These are phyloP conservation scores for Penicillium digitatum DNA, from an alignment of 2,329 filamentous ascomycete species.

Conservation along the genomic window DNA sequence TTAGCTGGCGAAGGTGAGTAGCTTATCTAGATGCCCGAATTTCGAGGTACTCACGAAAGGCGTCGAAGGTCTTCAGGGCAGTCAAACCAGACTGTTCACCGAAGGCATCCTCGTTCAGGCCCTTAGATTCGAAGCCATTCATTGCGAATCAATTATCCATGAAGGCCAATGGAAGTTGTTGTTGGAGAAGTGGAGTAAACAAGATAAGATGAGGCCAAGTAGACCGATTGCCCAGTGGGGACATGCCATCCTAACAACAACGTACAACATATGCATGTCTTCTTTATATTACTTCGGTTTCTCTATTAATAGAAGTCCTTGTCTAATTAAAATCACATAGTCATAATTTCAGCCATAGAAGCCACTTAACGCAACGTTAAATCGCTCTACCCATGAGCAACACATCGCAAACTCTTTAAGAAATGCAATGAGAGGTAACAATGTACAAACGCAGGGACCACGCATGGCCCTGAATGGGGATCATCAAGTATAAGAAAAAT, in stretches of 20 bases:
- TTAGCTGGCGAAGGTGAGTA: constrained; percentile 61
- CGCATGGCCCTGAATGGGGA: constrained; percentile 7
- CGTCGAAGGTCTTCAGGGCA: constrained; percentile 80
- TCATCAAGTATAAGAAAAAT: constrained; percentile 20
- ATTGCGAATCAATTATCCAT: constrained; percentile 48
- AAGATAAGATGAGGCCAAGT: constrained; percentile 31
- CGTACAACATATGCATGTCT: neutral
- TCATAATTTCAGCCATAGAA: constrained; percentile 8
- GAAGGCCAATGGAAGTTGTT: constrained; percentile 18
- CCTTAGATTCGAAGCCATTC: constrained; percentile 72
- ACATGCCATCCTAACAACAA: neutral
- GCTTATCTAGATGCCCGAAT: neutral
- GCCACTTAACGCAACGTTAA: constrained; percentile 6
- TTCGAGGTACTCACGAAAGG: constrained; percentile 69
- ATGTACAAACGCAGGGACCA: constrained; percentile 19
- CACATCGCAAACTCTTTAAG: constrained; percentile 14
- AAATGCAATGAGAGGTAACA: constrained; percentile 24
- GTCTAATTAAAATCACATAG: neutral
- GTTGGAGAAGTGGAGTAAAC: constrained; percentile 19
- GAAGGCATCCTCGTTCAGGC: constrained; percentile 75
- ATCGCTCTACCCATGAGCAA: constrained; percentile 21
- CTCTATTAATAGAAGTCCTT: neutral
- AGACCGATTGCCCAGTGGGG: constrained; percentile 19
- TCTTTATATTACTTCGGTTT: neutral
- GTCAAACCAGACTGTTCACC: constrained; percentile 62